Evolutionary conservation across 169 alveolate species (phyloP), one percentile per base, ranked within the genome.

Genomic region (Cryptosporidium parvum): DNA sequence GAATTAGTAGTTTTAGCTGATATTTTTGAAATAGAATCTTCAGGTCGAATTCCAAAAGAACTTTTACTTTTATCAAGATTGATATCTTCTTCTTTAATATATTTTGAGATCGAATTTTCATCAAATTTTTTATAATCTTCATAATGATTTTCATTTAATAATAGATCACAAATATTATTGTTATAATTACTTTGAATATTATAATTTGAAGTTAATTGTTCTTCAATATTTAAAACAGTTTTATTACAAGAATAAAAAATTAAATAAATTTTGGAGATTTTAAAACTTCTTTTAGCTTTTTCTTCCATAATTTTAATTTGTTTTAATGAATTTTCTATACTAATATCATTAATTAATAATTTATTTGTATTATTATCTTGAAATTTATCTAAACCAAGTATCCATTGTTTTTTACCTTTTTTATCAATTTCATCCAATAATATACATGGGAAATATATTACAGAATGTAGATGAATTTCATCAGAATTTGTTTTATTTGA

Each of bases 351-450:
- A 0, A 80, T 0, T 26, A 80, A 80, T 26, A 42, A 42, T 42
- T 2, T 42, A 42, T 42, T 42, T 8, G 48, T 9, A 9, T 42
- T 0, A 9, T 18, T 4, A 44, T 65, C 89, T 31, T 12, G 4
- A 21, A 42, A 59, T 2, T 8, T 58, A 45, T 70, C 65, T 18
- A 80, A 42, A 9, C 80, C 89, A 16, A 80, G 62, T 42, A 80
- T 80, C 89, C 89, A 80, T 33, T 80, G 89, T 35, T 80, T 80
- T 42, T 80, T 80, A n/a, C 89, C 89, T 29, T 12, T 9, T 7
- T 23, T 21, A 35, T 80, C 75, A 14, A 62, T 59, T 26, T 80
- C 89, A n/a, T 80, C 58, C 4, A 80, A 65, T 44, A 80, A 26
- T 8, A 58, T 44, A 44, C 89, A 80, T 6, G 89, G 89, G 44